Evolutionary conservation across 2,329 filamentous ascomycete species (phyloP), one percentile per base, ranked within the genome.

Genomic region (Sphaerulina musiva): DNA sequence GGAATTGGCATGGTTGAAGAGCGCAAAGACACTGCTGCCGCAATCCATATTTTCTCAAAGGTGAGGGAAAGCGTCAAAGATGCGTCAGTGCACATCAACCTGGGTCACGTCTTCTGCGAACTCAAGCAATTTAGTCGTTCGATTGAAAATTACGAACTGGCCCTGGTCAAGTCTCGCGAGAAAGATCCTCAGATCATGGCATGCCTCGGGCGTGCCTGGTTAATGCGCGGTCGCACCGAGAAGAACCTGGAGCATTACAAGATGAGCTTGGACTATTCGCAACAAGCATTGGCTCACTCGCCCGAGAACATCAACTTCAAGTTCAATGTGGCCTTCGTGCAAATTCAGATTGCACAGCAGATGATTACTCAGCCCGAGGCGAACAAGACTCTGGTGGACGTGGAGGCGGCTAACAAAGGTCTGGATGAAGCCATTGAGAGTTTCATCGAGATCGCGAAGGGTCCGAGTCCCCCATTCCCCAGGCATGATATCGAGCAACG

Each of bases 281-380:
- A 78, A 55, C 79, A 80, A 80, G 89, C 92, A 26, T 81, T 95
- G 14, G 81, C 83, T 52, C 80, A 87, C 51, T 84, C 87, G 1
- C 87, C 90, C 0, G 63, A 64, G 23, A 89, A 95, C 64, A 79
- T 91, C 31, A 89, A 95, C 71, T 89, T 93, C 71, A 89, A 93
- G 70, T 98, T 98, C 80, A 98, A 98, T 66, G 88, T 98, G 29
- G 93, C 93, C 0, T 98, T 96, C 67, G 89, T 97, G 29, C 93
- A 97, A 68, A 95, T 95, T 59, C 91, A 96, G 70, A 84, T 97
- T 51, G 92, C 92, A 17, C 86, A 86, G 44, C 82, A 87, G 31
- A 83, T 96, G 51, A 85, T 89, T 70, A 78, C 76, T 36, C 76
- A 95, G 51, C 78, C 81, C 4, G 89, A 96, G 68, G 81, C 81